Percentiles rank a stretch among this genome's conserved stretches.
These are phyloP conservation scores for Viola pubescens DNA, from an alignment of 441 rosid genomes.

Conservation along the genomic window DNA sequence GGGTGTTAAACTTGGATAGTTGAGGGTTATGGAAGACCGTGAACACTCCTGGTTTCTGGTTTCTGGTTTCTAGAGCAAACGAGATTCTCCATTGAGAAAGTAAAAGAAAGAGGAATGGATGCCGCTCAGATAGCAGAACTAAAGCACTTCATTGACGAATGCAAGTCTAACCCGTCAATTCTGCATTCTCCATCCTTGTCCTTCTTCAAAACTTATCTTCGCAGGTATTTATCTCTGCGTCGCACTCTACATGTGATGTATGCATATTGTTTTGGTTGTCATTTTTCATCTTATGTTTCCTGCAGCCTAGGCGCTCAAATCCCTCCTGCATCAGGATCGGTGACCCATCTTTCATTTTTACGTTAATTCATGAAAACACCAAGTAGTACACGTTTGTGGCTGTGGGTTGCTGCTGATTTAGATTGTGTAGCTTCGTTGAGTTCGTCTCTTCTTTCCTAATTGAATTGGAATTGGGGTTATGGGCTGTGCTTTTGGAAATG, in stretches of 20 bases:
- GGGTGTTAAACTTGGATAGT: no score
- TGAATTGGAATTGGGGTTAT: background rate
- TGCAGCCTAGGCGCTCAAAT: constrained; percentile 67
- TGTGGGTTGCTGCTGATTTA: background rate
- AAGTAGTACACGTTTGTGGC: background rate
- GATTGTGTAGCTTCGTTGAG: background rate
- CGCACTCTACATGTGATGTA: background rate
- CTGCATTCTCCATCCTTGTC: constrained; percentile 64
- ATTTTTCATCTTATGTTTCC: constrained; percentile 12
- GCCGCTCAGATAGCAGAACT: constrained; percentile 40
- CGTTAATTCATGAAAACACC: no score
- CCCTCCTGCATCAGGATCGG: constrained; percentile 41
- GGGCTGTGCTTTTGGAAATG: no score
- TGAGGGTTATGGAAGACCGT: no score
- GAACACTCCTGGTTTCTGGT: no score
- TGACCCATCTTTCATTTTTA: constrained; percentile 20
- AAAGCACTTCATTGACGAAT: constrained; percentile 47
- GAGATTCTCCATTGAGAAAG: constrained; percentile 4
- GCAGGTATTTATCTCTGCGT: constrained; percentile 46
- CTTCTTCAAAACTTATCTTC: constrained; percentile 73
- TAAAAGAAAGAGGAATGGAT: constrained; percentile 34
- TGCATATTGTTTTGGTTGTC: background rate
- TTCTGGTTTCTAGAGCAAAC: no score
- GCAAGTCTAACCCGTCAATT: constrained; percentile 67
- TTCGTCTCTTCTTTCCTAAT: background rate